phyloP scores from a whole-genome alignment of 768 basidiomycete species.

The Lyophyllum shimeji region DNA sequence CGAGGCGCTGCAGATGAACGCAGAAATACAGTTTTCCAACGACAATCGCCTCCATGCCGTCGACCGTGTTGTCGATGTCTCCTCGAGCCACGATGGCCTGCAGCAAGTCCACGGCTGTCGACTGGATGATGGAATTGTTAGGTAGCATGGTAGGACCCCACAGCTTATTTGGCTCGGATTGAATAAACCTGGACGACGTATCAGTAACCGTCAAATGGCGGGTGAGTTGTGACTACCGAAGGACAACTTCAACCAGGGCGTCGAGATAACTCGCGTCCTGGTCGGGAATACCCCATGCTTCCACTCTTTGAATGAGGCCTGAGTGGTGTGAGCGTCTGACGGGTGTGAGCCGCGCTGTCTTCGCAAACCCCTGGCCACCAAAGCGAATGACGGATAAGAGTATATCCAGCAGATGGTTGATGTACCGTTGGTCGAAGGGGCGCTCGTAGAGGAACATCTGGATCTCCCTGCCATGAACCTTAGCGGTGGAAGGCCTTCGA shows the following conservation, averaged over 20 bases:
- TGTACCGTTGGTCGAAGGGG: conserved; percentile 74
- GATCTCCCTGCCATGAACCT: conserved; percentile 65
- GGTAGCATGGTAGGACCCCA: conserved; percentile 53
- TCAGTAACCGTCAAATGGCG: not conserved
- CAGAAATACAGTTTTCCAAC: conserved; percentile 74
- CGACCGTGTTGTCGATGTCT: conserved; percentile 65
- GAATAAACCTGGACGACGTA: conserved; percentile 55
- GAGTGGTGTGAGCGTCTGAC: conserved; percentile 66
- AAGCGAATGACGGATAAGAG: conserved; percentile 78
- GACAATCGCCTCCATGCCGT: conserved; percentile 67
- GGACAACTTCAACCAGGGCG: conserved; percentile 66
- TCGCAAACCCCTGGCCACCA: conserved; percentile 87
- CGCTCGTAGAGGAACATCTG: conserved; percentile 68
- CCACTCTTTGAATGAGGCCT: conserved; percentile 60
- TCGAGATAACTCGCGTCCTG: conserved; percentile 75
- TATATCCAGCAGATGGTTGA: conserved; percentile 73
- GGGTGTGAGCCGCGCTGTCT: conserved; percentile 62
- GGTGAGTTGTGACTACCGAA: conserved; percentile 47
- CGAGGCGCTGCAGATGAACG: conserved; percentile 67
- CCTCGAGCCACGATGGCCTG: conserved; percentile 82
- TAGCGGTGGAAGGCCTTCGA: conserved; percentile 46
- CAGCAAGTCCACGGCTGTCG: conserved; percentile 74
- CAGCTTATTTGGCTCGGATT: conserved; percentile 67
- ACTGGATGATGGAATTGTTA: conserved; percentile 67
- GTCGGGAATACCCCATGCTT: conserved; percentile 44